Evolutionary conservation across 257 asterid genomes (phyloP).

Genomic region (Jasminum sambac): DNA sequence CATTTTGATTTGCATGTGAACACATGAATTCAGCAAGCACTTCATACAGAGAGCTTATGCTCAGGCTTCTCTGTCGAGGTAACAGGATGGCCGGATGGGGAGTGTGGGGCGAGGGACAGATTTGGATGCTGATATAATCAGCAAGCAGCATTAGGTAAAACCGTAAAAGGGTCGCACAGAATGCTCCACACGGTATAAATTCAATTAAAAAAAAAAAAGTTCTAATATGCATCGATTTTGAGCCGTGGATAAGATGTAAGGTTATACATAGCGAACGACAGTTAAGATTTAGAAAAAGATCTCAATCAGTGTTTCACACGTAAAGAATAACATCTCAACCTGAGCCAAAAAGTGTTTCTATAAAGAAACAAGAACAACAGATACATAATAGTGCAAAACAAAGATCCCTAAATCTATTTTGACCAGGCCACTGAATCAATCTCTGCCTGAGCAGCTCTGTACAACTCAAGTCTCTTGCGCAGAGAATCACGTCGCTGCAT

Average conservation of each 20-base stretch:
- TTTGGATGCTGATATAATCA: neutral
- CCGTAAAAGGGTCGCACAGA: too few species aligned
- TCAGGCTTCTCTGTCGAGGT: too few species aligned
- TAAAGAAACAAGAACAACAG: neutral
- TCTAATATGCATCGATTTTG: neutral
- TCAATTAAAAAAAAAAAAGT: neutral
- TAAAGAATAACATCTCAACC: neutral
- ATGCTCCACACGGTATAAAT: neutral
- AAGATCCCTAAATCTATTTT: constrained; percentile 43
- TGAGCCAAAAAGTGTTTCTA: neutral
- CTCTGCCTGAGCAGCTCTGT: constrained; percentile 92
- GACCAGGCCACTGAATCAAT: constrained; percentile 97
- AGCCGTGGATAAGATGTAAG: neutral
- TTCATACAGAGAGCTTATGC: too few species aligned
- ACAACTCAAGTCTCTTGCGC: constrained; percentile 88
- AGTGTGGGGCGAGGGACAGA: neutral
- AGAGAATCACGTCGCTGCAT: constrained; percentile 78
- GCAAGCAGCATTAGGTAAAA: neutral
- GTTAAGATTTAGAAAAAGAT: neutral
- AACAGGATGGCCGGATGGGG: neutral
- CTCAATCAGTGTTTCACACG: neutral
- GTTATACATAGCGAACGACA: neutral
- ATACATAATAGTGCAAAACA: neutral
- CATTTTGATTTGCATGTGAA: too few species aligned
- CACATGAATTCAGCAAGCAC: too few species aligned